phyloP scores from a whole-genome alignment of 768 basidiomycete species.

The Cystofilobasidium capitatum region DNA sequence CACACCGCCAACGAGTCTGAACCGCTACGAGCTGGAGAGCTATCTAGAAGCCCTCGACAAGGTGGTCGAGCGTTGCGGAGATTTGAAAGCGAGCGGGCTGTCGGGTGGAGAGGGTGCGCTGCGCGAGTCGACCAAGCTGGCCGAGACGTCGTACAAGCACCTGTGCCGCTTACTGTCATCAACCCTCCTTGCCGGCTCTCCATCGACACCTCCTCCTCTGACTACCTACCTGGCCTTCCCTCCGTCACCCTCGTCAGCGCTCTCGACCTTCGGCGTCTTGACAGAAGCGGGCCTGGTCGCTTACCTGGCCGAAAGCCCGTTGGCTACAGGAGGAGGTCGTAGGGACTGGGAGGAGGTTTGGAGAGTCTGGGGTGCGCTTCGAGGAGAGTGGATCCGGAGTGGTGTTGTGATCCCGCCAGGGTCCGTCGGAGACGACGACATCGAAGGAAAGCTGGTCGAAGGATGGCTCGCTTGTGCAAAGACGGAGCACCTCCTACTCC shows the following conservation, averaged over 20 bases:
- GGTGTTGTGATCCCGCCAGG: neutral
- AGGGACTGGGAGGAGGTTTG: neutral
- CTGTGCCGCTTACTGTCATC: conserved; percentile 7
- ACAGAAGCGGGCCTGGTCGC: neutral
- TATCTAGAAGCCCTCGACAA: conserved; percentile 9
- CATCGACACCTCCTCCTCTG: neutral
- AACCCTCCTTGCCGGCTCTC: neutral
- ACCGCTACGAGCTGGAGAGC: neutral
- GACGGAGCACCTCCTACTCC: conserved; percentile 13
- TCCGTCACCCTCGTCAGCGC: neutral
- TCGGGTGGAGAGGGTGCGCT: conserved; percentile 7
- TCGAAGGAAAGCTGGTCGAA: conserved; percentile 5
- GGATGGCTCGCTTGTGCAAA: neutral
- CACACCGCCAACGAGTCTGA: neutral
- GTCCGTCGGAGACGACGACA: neutral
- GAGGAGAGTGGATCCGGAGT: conserved; percentile 15
- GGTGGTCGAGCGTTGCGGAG: conserved; percentile 4
- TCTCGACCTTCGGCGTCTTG: conserved; percentile 4
- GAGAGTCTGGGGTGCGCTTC: neutral
- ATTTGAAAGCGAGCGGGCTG: conserved; percentile 15
- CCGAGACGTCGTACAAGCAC: conserved; percentile 12
- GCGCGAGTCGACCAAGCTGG: neutral
- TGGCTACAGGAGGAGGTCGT: neutral
- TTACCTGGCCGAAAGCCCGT: conserved; percentile 6
- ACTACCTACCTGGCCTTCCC: neutral